Conservation (phyloP, 768 basidiomycete species). For the Gymnopilus junonius region DNA sequence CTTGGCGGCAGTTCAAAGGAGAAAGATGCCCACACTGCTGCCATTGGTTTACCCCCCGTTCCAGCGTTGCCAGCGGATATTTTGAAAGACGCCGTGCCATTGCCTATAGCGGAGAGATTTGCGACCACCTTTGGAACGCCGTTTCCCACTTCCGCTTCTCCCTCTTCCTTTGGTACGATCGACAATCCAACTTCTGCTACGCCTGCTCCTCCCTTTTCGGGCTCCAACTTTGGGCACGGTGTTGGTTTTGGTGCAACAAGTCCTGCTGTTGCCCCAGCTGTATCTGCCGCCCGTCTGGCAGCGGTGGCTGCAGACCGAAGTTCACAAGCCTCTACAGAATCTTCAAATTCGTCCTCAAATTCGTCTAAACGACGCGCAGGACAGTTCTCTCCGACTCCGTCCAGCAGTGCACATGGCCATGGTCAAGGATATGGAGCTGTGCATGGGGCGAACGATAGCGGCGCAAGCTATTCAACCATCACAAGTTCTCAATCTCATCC, state of each 20-base stretch:
- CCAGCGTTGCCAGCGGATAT: slow-evolving; percentile 12
- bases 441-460: neutral
- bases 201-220: neutral
- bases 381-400: neutral
- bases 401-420: neutral
- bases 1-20: slow-evolving; percentile 22
- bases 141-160: neutral
- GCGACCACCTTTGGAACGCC: slow-evolving; percentile 41
- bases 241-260: neutral
- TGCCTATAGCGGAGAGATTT: slow-evolving; percentile 54
- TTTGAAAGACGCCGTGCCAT: slow-evolving; percentile 35
- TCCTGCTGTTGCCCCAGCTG: too few relatives aligned
- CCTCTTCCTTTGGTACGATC: neutral
- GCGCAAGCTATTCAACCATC: neutral
- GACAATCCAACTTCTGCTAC: neutral
- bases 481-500: neutral
- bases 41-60: slow-evolving; percentile 1
- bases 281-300: neutral
- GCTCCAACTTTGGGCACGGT: too few relatives aligned
- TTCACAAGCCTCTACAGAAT: neutral
- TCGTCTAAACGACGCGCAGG: neutral
- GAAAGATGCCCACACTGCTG: neutral
- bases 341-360: neutral
- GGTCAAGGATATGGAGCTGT: too few relatives aligned
- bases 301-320: neutral